Percentiles rank a stretch among this genome's conserved stretches.
phyloP scores from a whole-genome alignment of 2,329 filamentous ascomycete species.

The Decorospora gaudefroyi region DNA sequence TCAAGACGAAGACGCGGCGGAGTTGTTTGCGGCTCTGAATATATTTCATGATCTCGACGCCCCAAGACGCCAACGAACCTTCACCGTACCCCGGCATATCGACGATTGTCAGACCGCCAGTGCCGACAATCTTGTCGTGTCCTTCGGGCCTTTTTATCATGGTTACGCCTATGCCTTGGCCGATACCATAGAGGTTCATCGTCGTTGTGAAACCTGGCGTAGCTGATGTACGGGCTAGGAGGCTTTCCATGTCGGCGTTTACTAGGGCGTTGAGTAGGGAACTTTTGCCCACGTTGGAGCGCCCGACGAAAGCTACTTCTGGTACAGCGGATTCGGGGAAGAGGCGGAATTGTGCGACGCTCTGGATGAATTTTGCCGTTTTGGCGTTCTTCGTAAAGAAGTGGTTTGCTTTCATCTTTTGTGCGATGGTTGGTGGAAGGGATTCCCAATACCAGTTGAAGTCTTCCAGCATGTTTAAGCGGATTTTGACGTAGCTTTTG shows the following conservation, averaged over 20 bases:
- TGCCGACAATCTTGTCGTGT: conserved; percentile 42
- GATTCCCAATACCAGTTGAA: conserved; percentile 46
- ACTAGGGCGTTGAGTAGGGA: conserved; percentile 66
- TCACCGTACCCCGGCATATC: conserved; percentile 75
- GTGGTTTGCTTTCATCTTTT: conserved; percentile 49
- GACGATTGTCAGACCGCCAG: conserved; percentile 60
- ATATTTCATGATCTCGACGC: conserved; percentile 70
- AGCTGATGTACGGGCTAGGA: conserved; percentile 55
- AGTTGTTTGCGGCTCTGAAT: conserved; percentile 65
- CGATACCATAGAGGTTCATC: conserved; percentile 69
- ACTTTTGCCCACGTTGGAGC: conserved; percentile 73
- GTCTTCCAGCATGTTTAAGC: conserved; percentile 16
- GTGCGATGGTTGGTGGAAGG: conserved; percentile 28
- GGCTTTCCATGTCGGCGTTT: conserved; percentile 51
- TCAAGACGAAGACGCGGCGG: conserved; percentile 65
- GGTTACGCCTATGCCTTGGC: conserved; percentile 40
- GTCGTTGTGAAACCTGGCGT: conserved; percentile 65
- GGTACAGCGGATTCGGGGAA: conserved; percentile 61
- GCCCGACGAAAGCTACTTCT: conserved; percentile 69
- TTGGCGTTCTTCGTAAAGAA: conserved; percentile 50
- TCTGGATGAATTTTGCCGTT: conserved; percentile 62
- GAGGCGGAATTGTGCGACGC: conserved; percentile 62
- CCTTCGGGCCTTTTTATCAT: conserved; percentile 25
- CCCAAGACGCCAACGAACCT: conserved; percentile 65
- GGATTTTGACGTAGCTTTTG: conserved; percentile 5